Base-by-base conservation (phyloP, 2,329 filamentous ascomycete species). In the Elsinoe perseae region DNA sequence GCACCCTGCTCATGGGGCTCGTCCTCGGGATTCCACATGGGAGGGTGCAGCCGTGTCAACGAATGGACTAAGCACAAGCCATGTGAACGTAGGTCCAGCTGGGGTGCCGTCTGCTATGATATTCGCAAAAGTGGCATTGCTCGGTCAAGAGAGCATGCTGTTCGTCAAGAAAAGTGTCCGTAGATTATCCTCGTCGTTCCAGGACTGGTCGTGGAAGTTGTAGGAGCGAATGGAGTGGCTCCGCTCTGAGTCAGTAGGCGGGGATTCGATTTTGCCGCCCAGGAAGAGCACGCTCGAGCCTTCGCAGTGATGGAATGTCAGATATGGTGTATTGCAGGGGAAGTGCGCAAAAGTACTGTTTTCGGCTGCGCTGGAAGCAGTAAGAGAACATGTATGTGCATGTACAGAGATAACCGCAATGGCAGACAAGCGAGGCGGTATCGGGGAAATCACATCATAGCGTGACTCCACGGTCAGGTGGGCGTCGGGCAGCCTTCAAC, bases 1-100 rank as follows among this genome's bases (percentile, higher is more conserved):
- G 59, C 34, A 59, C 60, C 21, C 60, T 58, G 44, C 58, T 62
- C 44, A 57, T 61, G 34, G 59, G 21, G 16, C 7, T 44, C 55
- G 14, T 48, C 34, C 28, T 20, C 46, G 16, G 16, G 16, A 12
- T 34, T 40, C 52, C 40, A 44, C 36, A 42, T 28, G 21, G 52
- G 25, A 18, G n/a, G 36, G 23, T 21, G 52, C 52, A 32, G 21
- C 30, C 28, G 28, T 36, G 28, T 52, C 48, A 12, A 4, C 32
- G 18, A n/a, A 25, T 20, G 16, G 14, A 14, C 48, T 52, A 52
- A 3, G 48, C 16, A 18, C 18, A 52, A 38, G 48, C 48, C 48
- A 52, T 52, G 6, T 23, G 48, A 18, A 10, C n/a, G 21, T 32
- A 12, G 18, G n/a, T 42, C n/a, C 40, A 21, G 10, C 9, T n/a